Base-by-base conservation (phyloP, 2,329 filamentous ascomycete species). In the Curvularia sp. region DNA sequence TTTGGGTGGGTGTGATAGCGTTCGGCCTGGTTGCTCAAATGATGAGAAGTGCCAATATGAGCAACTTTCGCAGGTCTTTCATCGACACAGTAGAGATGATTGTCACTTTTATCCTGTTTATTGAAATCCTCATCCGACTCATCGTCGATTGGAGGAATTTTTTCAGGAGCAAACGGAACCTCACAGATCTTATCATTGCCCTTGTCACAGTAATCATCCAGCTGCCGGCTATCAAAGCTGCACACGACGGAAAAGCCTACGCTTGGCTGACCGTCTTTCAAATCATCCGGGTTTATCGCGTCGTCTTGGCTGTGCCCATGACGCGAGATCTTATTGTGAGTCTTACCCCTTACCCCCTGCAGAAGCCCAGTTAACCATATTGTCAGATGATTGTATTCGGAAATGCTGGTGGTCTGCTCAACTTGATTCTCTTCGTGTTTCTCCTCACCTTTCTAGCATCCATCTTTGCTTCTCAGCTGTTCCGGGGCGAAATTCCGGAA, bases 381-480 rank as follows among this genome's bases (percentile, higher is more conserved):
- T 49, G 38, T 55, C 13, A 81, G 80, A 82, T 84, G 65, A 84
- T 96, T 33, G 95, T 99, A 2, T 84, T 99, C 60, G 90, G 95
- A 61, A 98, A 98, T 74, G 89, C 93, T 4, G 87, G 89, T 44
- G 96, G 96, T 90, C 89, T 99, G 61, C 85, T 91, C 39, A 99
- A 99, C 73, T 81, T 99, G 61, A 96, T 99, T 80, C 82, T 98
- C 18, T 99, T 99, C 75, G 93, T 99, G 70, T 97, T 98, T 73
- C 83, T 99, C 51, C 91, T 97, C 72, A 97, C 93, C 0, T 98
- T 97, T 71, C 83, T 99, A 46, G 91, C 93, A 67, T 90, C 95
- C 3, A 96, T 99, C 57, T 93, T 99, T 69, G 95, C 95, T 6
- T 88, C 90, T 1, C 94, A 99, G 75, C 86, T 99, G 4, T 96